These are phyloP conservation scores for Penicillium hesseltinei DNA, from an alignment of 2,329 filamentous ascomycete species.

Conservation along the genomic window DNA sequence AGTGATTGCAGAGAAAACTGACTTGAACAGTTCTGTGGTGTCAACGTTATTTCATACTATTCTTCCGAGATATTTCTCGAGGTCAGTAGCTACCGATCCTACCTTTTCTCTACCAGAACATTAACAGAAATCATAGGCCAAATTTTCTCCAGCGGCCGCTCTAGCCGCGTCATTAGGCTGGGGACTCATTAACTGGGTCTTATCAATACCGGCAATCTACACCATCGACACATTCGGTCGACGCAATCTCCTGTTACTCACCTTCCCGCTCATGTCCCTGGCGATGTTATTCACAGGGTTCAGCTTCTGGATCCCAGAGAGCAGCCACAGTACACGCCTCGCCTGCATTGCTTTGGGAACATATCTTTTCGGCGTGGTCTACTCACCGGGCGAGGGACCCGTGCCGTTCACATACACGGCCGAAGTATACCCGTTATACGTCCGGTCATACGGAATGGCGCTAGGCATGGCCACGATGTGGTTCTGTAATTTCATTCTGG, in stretches of 20 bases:
- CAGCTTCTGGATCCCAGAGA: conserved; percentile 51
- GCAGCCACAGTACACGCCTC: conserved; percentile 35
- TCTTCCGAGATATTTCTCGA: conserved; percentile 58
- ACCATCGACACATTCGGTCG: conserved; percentile 69
- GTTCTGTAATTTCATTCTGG: conserved; percentile 57
- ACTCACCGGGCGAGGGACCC: conserved; percentile 60
- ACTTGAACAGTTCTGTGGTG: conserved; percentile 42
- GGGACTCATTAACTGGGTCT: conserved; percentile 64
- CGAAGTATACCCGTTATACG: conserved; percentile 64
- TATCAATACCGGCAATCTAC: conserved; percentile 62
- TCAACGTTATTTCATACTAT: conserved; percentile 61
- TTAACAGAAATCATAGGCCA: conserved; percentile 33
- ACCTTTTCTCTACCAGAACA: background rate
- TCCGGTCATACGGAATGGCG: conserved; percentile 62
- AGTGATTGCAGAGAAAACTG: background rate
- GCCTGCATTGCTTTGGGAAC: conserved; percentile 45
- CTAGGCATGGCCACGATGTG: conserved; percentile 62
- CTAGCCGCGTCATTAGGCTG: conserved; percentile 60
- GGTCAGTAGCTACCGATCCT: background rate
- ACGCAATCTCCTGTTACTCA: conserved; percentile 61
- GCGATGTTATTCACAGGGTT: conserved; percentile 54
- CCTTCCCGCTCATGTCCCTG: conserved; percentile 63
- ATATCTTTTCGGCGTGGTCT: conserved; percentile 46
- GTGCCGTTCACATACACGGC: conserved; percentile 68
- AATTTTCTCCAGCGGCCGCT: conserved; percentile 51